Conservation (phyloP, 2,329 filamentous ascomycete species). For the Cladosporium oxysporum region DNA sequence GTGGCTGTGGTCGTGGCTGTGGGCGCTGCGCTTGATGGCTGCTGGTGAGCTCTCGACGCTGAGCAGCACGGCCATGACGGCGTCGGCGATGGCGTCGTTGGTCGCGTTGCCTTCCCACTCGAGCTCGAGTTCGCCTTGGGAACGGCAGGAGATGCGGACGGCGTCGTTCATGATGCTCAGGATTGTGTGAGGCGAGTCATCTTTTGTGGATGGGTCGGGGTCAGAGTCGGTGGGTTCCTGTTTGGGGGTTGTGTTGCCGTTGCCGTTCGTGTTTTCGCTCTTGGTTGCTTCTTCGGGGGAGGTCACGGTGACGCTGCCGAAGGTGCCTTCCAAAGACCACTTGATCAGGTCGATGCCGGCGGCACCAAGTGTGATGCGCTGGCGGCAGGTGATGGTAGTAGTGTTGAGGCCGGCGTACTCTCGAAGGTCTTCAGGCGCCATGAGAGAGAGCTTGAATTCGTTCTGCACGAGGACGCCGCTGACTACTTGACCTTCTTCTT, state of each 20-base stretch:
- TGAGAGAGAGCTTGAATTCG: conserved; percentile 94
- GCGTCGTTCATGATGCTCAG: conserved; percentile 84
- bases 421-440: conserved; percentile 93
- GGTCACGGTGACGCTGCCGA: conserved; percentile 68
- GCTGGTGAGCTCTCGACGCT: conserved; percentile 92
- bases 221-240: conserved; percentile 50
- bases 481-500: conserved; percentile 58
- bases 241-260: conserved; percentile 37
- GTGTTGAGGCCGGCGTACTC: conserved; percentile 98
- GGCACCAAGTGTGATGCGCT: conserved; percentile 82
- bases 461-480: conserved; percentile 94
- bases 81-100: conserved; percentile 97
- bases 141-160: conserved; percentile 65
- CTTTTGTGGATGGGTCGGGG: background rate
- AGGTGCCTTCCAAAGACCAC: conserved; percentile 93
- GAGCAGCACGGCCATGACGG: conserved; percentile 88
- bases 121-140: conserved; percentile 73
- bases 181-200: conserved; percentile 39
- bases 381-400: conserved; percentile 89
- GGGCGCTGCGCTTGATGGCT: conserved; percentile 77
- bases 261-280: conserved; percentile 25
- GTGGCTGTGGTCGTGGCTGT: conserved; percentile 51
- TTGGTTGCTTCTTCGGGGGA: conserved; percentile 28
- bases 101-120: conserved; percentile 98
- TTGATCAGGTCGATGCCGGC: conserved; percentile 88